Conservation (phyloP, 2,329 filamentous ascomycete species). For the Calycina herbarum region DNA sequence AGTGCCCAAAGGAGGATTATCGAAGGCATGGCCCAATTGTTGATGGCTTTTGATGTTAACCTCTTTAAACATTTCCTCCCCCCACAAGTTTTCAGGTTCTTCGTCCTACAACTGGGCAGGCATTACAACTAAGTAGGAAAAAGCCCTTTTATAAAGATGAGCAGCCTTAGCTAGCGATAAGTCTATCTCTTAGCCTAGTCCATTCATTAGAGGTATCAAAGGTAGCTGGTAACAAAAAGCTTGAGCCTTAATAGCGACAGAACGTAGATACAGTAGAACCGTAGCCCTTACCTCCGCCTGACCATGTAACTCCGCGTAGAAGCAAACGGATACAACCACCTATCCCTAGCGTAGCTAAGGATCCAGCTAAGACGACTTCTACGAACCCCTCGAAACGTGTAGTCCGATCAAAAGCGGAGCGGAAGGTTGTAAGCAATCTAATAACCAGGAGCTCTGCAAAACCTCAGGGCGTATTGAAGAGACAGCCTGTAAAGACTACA, state of each 20-base stretch:
- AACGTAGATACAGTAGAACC: conserved; percentile 17
- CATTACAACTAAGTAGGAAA: conserved; percentile 17
- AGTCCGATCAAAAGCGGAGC: conserved; percentile 14
- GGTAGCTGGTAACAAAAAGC: conserved; percentile 26
- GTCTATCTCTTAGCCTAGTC: conserved; percentile 22
- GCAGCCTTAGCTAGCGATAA: conserved; percentile 14
- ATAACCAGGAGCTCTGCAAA: conserved; percentile 9
- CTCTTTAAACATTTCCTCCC: too few species aligned
- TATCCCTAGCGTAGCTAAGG: conserved; percentile 11
- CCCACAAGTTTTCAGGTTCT: too few species aligned
- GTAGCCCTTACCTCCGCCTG: conserved; percentile 13
- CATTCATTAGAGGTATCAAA: conserved; percentile 29
- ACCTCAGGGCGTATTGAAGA: conserved; percentile 12
- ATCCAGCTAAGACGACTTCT: conserved; percentile 13
- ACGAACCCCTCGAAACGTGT: conserved; percentile 9
- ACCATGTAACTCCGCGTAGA: conserved; percentile 16
- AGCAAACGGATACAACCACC: conserved; percentile 15
- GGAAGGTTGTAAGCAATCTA: conserved; percentile 17
- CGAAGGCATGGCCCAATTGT: too few species aligned
- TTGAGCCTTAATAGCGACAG: conserved; percentile 13
- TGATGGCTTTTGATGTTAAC: too few species aligned
- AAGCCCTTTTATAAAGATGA: conserved; percentile 18
- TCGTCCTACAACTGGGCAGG: conserved; percentile 3
- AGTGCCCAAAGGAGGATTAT: too few species aligned
- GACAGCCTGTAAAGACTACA: background rate